Evolutionary conservation across 1,284 basidiomycete species (phyloP).

Genomic region (Hemileia vastatrix): DNA sequence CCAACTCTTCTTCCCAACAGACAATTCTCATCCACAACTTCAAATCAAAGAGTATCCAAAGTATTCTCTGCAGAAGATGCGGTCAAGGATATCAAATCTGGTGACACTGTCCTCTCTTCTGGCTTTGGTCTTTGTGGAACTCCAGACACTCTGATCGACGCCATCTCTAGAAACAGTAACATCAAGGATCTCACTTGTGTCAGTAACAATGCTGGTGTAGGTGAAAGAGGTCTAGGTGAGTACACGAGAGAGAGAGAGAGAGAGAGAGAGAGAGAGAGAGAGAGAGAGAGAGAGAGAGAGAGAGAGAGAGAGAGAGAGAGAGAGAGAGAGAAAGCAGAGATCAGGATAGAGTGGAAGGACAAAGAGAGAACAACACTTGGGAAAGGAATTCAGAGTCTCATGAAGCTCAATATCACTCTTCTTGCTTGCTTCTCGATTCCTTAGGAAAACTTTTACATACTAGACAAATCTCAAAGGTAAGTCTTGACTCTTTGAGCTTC

Average conservation of each 20-base stretch:
- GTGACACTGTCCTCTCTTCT: constrained; percentile 34
- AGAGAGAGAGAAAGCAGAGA: too few relatives aligned
- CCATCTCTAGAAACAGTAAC: constrained; percentile 62
- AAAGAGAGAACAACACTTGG: too few relatives aligned
- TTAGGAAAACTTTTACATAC: constrained; percentile 68
- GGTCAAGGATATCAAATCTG: constrained; percentile 35
- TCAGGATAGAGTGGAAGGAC: too few relatives aligned
- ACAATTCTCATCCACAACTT: neutral
- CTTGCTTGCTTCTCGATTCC: too few relatives aligned
- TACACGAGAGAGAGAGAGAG: too few relatives aligned
- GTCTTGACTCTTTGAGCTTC: neutral
- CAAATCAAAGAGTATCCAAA: constrained; percentile 25
- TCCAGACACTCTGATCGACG: constrained; percentile 71
- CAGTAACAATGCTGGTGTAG: constrained; percentile 80
- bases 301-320: too few relatives aligned
- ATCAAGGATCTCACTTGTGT: constrained; percentile 62
- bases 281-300: too few relatives aligned
- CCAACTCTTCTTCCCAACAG: too few relatives aligned
- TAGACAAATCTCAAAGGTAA: constrained; percentile 69
- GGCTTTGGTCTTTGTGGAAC: constrained; percentile 47
- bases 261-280: too few relatives aligned
- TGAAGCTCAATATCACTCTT: too few relatives aligned
- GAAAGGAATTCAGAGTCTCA: too few relatives aligned
- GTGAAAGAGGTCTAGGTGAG: constrained; percentile 69
- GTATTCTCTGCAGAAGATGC: constrained; percentile 35